Percentiles rank a stretch among this genome's conserved stretches.
phyloP scores from a whole-genome alignment of 2,329 filamentous ascomycete genomes.

The Didymella segeticola region DNA sequence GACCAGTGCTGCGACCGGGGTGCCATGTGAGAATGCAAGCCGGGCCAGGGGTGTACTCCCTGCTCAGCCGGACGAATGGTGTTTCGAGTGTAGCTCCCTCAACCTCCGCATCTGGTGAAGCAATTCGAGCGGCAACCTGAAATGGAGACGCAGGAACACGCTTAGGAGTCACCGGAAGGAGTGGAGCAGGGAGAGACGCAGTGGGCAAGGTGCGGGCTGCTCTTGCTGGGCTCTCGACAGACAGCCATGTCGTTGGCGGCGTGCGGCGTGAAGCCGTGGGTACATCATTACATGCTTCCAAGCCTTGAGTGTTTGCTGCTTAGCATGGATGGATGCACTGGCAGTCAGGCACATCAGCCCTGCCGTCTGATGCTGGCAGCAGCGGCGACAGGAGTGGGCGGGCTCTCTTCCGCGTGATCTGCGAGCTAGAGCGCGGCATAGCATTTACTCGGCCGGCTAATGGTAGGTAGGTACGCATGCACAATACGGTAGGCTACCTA shows the following conservation, averaged over 20 bases:
- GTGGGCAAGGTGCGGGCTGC: slow-evolving; percentile 2
- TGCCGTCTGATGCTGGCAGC: slow-evolving; percentile 27
- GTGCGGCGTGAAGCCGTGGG: background rate
- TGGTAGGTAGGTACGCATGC: too few relatives aligned
- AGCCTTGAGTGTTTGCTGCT: slow-evolving; percentile 14
- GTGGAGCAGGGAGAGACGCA: background rate
- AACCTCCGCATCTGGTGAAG: slow-evolving; percentile 10
- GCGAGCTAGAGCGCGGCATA: slow-evolving; percentile 28
- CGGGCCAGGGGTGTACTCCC: slow-evolving; percentile 26
- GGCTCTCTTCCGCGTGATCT: slow-evolving; percentile 39
- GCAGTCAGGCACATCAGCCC: slow-evolving; percentile 25
- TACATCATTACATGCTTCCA: background rate
- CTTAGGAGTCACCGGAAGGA: background rate
- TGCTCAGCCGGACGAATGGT: slow-evolving; percentile 21
- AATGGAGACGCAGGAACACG: slow-evolving; percentile 14
- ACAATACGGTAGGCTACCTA: too few relatives aligned
- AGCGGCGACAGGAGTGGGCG: slow-evolving; percentile 33
- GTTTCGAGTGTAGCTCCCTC: slow-evolving; percentile 15
- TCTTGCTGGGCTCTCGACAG: background rate
- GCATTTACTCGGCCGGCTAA: slow-evolving; percentile 36
- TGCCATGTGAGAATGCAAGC: slow-evolving; percentile 46
- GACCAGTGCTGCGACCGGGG: slow-evolving; percentile 35
- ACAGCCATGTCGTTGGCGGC: background rate
- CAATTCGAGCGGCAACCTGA: slow-evolving; percentile 17
- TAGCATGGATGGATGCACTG: slow-evolving; percentile 11